Evolutionary conservation across 305 asterid species (phyloP).

Genomic region (Plantago coronopus): DNA sequence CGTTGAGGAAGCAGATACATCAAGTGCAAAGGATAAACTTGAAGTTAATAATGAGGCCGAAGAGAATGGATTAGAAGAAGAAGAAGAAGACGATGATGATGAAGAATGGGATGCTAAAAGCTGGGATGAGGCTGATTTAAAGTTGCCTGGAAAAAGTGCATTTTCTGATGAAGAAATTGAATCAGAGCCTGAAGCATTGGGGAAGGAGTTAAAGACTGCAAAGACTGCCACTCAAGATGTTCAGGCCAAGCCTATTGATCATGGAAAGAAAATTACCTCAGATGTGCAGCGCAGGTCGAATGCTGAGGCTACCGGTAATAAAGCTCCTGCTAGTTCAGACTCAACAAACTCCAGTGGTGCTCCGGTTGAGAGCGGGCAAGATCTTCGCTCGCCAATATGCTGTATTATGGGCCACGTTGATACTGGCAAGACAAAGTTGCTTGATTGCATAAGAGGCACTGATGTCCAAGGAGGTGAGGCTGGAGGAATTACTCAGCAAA

Average conservation of each 20-base stretch:
- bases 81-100: conserved; percentile 63
- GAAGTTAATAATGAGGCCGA: conserved; percentile 40
- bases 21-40: conserved; percentile 37
- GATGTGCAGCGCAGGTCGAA: conserved; percentile 27
- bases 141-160: conserved; percentile 78
- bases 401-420: conserved; percentile 99
- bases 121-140: conserved; percentile 93
- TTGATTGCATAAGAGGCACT: conserved; percentile 96
- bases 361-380: conserved; percentile 39
- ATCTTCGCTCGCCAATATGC: conserved; percentile 94
- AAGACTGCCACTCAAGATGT: conserved; percentile 33
- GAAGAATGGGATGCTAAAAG: conserved; percentile 99
- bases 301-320: conserved; percentile 32
- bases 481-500: conserved; percentile 99
- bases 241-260: conserved; percentile 31
- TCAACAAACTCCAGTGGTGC: conserved; percentile 33
- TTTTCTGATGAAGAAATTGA: conserved; percentile 90
- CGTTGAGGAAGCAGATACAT: conserved; percentile 42
- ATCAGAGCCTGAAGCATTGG: conserved; percentile 61
- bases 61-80: conserved; percentile 64
- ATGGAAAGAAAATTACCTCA: conserved; percentile 28
- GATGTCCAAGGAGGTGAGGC: conserved; percentile 99
- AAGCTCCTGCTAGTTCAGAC: conserved; percentile 21
- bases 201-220: conserved; percentile 49
- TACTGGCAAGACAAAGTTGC: conserved; percentile 96